Evolutionary conservation across 176 grass and related monocot genomes (phyloP).

Genomic region (Zea luxurians): DNA sequence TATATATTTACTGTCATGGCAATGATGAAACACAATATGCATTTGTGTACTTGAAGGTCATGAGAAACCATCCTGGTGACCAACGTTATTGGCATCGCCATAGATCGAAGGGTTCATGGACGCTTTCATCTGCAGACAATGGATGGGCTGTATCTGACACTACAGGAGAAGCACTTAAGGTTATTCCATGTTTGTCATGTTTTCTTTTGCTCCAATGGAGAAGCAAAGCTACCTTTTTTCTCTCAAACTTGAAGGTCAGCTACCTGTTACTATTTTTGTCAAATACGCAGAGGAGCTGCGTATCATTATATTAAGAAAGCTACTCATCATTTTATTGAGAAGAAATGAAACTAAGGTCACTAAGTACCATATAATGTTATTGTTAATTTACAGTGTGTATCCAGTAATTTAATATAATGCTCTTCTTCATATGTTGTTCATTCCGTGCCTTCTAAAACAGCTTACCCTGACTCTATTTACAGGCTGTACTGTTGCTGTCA

Average conservation of each 20-base stretch:
- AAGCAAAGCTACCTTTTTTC: neutral
- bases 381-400: neutral
- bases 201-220: neutral
- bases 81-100: constrained; percentile 56
- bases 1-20: neutral
- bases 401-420: neutral
- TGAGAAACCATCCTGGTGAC: constrained; percentile 54
- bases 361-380: neutral
- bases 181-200: neutral
- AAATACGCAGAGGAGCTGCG: no score
- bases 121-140: constrained; percentile 61
- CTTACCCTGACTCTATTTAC: neutral
- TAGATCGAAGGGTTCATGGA: constrained; percentile 59
- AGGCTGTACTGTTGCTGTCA: constrained; percentile 49
- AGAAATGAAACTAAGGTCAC: neutral
- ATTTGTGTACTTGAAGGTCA: constrained; percentile 39
- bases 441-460: neutral
- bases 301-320: no score
- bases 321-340: neutral
- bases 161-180: constrained; percentile 62
- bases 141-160: constrained; percentile 61
- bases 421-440: neutral
- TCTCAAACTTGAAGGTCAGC: no score
- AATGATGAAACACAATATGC: neutral
- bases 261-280: no score